Percentiles rank a stretch among this genome's conserved stretches.
Evolutionary conservation across 805 yeast genomes (phyloP).

Genomic region (Barnettozyma salicaria): DNA sequence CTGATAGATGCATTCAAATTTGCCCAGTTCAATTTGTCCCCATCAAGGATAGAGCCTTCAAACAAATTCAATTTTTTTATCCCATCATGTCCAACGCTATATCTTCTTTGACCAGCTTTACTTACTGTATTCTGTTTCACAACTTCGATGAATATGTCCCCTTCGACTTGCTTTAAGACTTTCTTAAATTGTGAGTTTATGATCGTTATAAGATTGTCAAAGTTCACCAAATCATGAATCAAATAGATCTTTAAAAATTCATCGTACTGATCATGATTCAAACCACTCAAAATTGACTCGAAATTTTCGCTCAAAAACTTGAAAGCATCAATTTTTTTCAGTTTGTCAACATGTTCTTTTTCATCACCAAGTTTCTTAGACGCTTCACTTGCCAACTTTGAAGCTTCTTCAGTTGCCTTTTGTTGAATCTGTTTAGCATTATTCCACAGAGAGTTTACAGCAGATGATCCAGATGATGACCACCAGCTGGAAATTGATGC

Average conservation of each 20-base stretch:
- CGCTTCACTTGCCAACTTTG: conserved; percentile 28
- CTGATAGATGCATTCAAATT: conserved; percentile 72
- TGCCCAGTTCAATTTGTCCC: conserved; percentile 83
- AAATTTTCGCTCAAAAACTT: conserved; percentile 21
- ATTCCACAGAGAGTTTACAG: conserved; percentile 64
- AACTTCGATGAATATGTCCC: conserved; percentile 59
- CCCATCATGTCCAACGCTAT: conserved; percentile 18
- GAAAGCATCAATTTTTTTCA: conserved; percentile 11
- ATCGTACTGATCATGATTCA: conserved; percentile 31
- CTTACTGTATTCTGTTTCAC: conserved; percentile 42
- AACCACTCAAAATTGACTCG: conserved; percentile 1
- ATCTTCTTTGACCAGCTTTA: conserved; percentile 12
- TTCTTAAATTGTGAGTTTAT: conserved; percentile 50
- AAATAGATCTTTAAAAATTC: conserved; percentile 58
- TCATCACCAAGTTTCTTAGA: conserved; percentile 22
- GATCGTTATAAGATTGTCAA: conserved; percentile 40
- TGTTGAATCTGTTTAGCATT: conserved; percentile 46
- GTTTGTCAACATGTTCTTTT: conserved; percentile 23
- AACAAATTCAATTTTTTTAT: conserved; percentile 56
- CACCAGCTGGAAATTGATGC: conserved; percentile 69
- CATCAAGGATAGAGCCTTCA: conserved; percentile 72
- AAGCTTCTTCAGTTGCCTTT: conserved; percentile 30
- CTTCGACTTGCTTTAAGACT: conserved; percentile 73
- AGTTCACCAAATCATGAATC: conserved; percentile 61
- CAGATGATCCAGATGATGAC: conserved; percentile 60